Base-by-base conservation (phyloP, 306 rosid species). In the Ceratonia siliqua region DNA sequence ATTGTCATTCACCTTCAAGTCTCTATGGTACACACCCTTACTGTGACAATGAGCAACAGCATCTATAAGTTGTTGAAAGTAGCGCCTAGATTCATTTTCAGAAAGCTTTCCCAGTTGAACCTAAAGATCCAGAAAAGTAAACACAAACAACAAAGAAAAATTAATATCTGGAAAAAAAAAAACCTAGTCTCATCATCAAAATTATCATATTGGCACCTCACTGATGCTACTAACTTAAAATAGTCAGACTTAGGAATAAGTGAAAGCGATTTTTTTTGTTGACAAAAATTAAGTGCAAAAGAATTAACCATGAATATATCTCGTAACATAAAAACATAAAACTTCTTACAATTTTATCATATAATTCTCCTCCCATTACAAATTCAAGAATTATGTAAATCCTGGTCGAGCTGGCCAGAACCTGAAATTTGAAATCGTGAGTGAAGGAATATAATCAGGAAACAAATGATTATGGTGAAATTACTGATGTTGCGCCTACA, bases 11-110 rank as follows among this genome's bases (percentile, higher is more conserved):
- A 93, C 98, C 97, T 93, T 93, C 81, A 93, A 78, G 85, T 93
- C 98, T 85, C 98, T 86, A 81, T 93, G 98, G 86, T 87, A 91
- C 76, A 93, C 98, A 12, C 97, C 88, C 92, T 86, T 93, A 68
- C 72, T 79, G 65, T 93, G 98, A 75, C 97, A 91, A 81, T 93
- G 97, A 41, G 90, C 77, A 79, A 93, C 87, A 57, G 92, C 97
- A 59, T 91, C 98, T 78, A 93, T 82, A 71, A 93, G 93, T 79
- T 93, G 97, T 80, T 93, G 98, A 84, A 93, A 89, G 84, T 86
- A 93, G 67, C 63, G 88, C 85, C 89, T 88, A 18, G 86, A 80
- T 62, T 87, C 92, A 63, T 79, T 43, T 85, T 89, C 96, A 59
- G 84, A 81, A 79, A 91, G 88, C 77, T 75, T 93, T 75, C 87